These are phyloP conservation scores for Multifurca ochricompacta DNA, from an alignment of 768 basidiomycete genomes.

Conservation along the genomic window DNA sequence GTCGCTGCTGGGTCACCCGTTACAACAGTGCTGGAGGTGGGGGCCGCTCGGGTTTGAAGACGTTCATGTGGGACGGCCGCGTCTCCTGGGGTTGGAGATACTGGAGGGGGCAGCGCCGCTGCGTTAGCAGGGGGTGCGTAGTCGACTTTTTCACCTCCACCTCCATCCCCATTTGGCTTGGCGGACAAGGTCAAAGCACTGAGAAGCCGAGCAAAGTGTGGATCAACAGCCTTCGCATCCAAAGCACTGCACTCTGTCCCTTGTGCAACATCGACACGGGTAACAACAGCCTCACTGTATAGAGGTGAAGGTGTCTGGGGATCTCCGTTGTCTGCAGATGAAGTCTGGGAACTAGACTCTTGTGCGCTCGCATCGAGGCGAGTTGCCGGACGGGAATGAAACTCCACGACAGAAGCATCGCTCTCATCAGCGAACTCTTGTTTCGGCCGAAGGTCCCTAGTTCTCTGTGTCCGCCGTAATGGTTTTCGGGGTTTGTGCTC, in stretches of 20 bases:
- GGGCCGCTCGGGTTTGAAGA: not conserved
- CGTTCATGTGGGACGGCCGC: not conserved
- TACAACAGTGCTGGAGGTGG: not conserved
- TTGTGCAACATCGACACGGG: constrained; percentile 26
- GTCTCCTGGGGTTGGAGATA: not conserved
- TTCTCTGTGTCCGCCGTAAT: constrained; percentile 34
- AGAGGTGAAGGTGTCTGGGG: constrained; percentile 60
- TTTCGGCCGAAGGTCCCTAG: constrained; percentile 12
- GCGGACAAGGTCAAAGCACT: constrained; percentile 54
- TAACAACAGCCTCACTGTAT: constrained; percentile 37
- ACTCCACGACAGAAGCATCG: constrained; percentile 24
- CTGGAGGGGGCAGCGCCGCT: not conserved
- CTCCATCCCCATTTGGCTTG: constrained; percentile 6
- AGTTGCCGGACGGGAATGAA: constrained; percentile 22
- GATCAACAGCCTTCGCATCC: constrained; percentile 41
- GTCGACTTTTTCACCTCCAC: not conserved
- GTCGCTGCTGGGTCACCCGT: not conserved
- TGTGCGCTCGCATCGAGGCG: constrained; percentile 33
- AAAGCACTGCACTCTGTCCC: constrained; percentile 28
- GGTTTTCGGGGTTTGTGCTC: constrained; percentile 48
- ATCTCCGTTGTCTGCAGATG: constrained; percentile 51
- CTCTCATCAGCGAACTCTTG: constrained; percentile 24
- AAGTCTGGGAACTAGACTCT: constrained; percentile 63
- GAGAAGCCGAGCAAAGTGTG: constrained; percentile 63
- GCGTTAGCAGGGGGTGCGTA: not conserved